Evolutionary conservation across 305 asterid genomes (phyloP).

Genomic region (Fraxinus sp.): DNA sequence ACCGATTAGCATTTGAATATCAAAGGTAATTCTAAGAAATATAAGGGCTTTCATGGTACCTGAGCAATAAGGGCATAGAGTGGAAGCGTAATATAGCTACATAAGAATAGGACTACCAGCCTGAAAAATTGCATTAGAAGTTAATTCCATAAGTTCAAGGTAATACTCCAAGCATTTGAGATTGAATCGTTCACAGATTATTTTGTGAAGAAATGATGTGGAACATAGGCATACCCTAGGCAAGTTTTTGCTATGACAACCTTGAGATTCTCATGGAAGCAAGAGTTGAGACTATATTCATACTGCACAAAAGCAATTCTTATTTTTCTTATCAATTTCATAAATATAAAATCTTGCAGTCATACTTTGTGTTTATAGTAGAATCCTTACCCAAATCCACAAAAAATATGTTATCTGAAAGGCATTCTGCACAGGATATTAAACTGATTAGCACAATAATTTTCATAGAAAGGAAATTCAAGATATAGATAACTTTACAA

Average conservation of each 20-base stretch:
- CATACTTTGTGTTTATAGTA: conserved; percentile 12
- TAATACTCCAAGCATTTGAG: background rate
- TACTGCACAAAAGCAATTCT: conserved; percentile 54
- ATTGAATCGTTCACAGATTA: background rate
- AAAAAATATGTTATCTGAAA: conserved; percentile 79
- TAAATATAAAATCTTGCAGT: background rate
- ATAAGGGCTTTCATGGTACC: conserved; percentile 35
- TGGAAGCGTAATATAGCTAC: conserved; percentile 95
- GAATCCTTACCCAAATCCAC: conserved; percentile 81
- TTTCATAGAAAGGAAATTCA: background rate
- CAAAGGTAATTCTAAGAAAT: background rate
- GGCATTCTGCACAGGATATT: conserved; percentile 63
- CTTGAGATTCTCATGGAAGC: conserved; percentile 63
- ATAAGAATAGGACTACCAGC: conserved; percentile 61
- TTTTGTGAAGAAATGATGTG: conserved; percentile 11
- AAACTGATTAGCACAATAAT: conserved; percentile 25
- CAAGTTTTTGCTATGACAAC: conserved; percentile 57
- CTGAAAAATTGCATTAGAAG: conserved; percentile 39
- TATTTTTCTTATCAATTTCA: conserved; percentile 6
- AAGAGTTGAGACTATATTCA: conserved; percentile 50
- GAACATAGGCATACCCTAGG: conserved; percentile 53
- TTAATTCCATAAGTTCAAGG: conserved; percentile 10
- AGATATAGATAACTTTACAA: background rate
- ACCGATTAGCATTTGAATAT: background rate
- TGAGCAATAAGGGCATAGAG: conserved; percentile 81